Percentiles rank a stretch among this genome's conserved stretches.
phyloP scores from a whole-genome alignment of 2,329 filamentous ascomycete species.

The Teratosphaeria destructans region DNA sequence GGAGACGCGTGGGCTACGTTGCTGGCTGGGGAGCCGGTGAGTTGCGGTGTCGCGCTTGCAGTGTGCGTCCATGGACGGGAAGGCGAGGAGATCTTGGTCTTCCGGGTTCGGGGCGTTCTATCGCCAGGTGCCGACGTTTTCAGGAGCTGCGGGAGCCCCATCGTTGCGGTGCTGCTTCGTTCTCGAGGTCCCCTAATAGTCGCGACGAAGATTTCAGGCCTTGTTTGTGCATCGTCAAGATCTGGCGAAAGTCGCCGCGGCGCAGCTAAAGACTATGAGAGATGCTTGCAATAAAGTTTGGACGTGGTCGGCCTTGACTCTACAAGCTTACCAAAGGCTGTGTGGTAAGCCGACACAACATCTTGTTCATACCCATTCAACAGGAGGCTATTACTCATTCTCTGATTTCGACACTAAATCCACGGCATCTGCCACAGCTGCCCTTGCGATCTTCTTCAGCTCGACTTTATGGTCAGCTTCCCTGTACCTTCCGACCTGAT shows the following conservation, averaged over 20 bases:
- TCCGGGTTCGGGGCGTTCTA: too few relatives aligned
- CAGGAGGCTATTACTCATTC: not conserved
- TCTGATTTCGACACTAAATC: conserved; percentile 6
- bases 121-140: too few relatives aligned
- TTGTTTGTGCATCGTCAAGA: not conserved
- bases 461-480: conserved; percentile 77
- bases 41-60: not conserved
- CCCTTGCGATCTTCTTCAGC: conserved; percentile 77
- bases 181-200: not conserved
- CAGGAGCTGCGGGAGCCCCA: not conserved
- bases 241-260: not conserved
- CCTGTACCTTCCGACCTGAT: conserved; percentile 64
- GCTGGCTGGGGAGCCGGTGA: too few relatives aligned
- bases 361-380: not conserved
- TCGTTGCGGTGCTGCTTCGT: not conserved
- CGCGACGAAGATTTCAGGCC: not conserved
- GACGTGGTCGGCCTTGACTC: not conserved
- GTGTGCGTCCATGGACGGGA: not conserved
- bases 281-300: not conserved
- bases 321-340: not conserved
- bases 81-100: not conserved
- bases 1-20: too few relatives aligned
- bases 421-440: conserved; percentile 59
- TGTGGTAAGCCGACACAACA: not conserved
- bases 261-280: not conserved